Base-by-base conservation (phyloP, 1,139 yeast species). In the Hansenula sp. region DNA sequence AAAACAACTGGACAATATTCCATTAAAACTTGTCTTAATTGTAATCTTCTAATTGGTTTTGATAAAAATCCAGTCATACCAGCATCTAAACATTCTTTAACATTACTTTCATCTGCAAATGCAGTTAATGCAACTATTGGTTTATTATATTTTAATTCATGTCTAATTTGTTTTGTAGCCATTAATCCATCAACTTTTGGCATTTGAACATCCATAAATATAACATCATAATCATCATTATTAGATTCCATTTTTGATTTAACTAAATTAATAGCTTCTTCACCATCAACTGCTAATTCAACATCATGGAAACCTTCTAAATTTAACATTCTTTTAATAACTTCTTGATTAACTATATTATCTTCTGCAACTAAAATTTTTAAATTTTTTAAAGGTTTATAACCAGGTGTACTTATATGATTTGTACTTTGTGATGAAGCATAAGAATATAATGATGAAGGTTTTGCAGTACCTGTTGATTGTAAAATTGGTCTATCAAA, bases 121-220 rank as follows among this genome's bases (percentile, higher is more conserved):
- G 97, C 97, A 0, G 97, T 92, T 45, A 92, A 68, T 0, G 97
- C 97, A 38, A 92, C 89, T 44, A 92, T 89, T 0, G 97, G 96
- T 21, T 76, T 74, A 1, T 67, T 65, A 58, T 76, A 89, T 4
- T 76, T 73, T 42, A 86, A 64, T 38, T 82, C 79, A 25, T 73
- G 66, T 38, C 96, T 71, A 33, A 92, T 85, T 59, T 75, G 69
- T 51, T 70, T 75, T 0, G 97, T 87, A 1, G 97, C 95, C 26
- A 79, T 69, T 34, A 90, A 64, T 2, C 98, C 98, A 60, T 89
- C 95, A 50, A 87, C 73, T 51, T 77, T 80, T 3, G 97, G 98
- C 98, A 92, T 92, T 61, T 89, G 96, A 39, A 92, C 88, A 64
- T 92, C 98, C 97, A 92, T 90, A 56, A 92, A 85, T 8, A 92